Base-by-base conservation (phyloP, 1,139 yeast species). In the Lodderomyces pseudojiufengensis region DNA sequence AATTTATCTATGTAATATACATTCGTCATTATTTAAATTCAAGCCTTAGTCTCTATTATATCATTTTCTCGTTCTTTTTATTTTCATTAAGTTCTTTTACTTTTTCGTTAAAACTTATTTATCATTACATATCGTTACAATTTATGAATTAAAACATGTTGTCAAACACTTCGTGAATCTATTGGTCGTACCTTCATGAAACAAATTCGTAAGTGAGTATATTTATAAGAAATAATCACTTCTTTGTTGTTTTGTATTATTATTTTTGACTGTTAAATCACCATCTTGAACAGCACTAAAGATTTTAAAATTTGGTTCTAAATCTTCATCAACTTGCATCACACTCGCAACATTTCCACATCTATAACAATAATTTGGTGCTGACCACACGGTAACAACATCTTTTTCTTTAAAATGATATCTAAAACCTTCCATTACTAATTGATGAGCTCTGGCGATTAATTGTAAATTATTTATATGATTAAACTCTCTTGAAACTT, bases 291-390 rank as follows among this genome's bases (percentile, higher is more conserved):
- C 98, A 10, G 97, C 97, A 52, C 88, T 83, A 61, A 92, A 92
- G 28, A 92, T 92, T 57, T 87, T 86, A 63, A 92, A 92, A 55
- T 86, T 84, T 9, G 97, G 96, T 44, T 80, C 84, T 49, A 85
- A 67, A 50, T 82, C 82, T 46, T 86, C 95, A 49, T 84, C 95
- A 40, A 92, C 84, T 59, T 87, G 86, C 97, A 92, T 92, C 18
- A 92, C 97, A 69, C 95, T 84, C 30, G 98, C 98, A 37, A 92
- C 97, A 58, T 92, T 92, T 37, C 98, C 98, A 63, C 98, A 92
- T 52, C 98, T 73, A 59, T 92, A 92, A 64, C 98, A 92, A 64
- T 92, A 92, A 59, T 92, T 92, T 29, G 98, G 98, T 9, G 97
- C 97, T 20, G 94, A 82, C 98, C 98, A 92, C 24, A 92, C 97